A percentile compares a stretch with the other conserved stretches of the same genome.
phyloP scores from a whole-genome alignment of 1,284 basidiomycete species.

The Malassezia restricta region DNA sequence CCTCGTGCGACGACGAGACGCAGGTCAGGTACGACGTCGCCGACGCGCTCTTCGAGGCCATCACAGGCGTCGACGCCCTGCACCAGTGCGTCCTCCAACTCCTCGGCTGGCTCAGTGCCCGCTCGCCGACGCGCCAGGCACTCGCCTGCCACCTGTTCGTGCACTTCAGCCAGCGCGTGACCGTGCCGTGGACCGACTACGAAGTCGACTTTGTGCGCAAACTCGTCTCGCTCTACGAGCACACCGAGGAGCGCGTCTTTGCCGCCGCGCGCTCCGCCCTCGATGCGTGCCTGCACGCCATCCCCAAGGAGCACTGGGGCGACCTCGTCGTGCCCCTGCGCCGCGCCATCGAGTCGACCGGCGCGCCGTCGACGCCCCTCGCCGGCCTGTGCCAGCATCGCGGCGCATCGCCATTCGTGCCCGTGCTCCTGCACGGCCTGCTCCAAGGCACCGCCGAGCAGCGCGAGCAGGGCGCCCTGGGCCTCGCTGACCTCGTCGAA shows the following conservation, averaged over 20 bases:
- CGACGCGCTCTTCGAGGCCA: conserved; percentile 27
- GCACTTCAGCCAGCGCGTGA: conserved; percentile 31
- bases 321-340: conserved; percentile 57
- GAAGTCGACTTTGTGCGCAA: conserved; percentile 91
- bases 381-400: conserved; percentile 62
- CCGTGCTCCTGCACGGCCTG: conserved; percentile 73
- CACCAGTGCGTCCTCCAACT: conserved; percentile 43
- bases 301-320: conserved; percentile 86
- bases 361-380: conserved; percentile 63
- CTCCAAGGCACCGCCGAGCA: conserved; percentile 51
- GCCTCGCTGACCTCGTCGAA: conserved; percentile 85
- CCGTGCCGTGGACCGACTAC: conserved; percentile 51
- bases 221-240: conserved; percentile 72
- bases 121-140: conserved; percentile 22
- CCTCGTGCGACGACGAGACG: conserved; percentile 14
- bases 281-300: conserved; percentile 75
- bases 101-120: conserved; percentile 38
- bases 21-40: conserved; percentile 18
- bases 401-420: conserved; percentile 74
- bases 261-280: conserved; percentile 71
- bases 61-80: conserved; percentile 33
- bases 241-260: conserved; percentile 59
- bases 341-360: conserved; percentile 73
- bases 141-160: conserved; percentile 32
- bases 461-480: conserved; percentile 78